Evolutionary conservation across 768 basidiomycete genomes (phyloP).

Genomic region (Omphalotus guepiniiformis): DNA sequence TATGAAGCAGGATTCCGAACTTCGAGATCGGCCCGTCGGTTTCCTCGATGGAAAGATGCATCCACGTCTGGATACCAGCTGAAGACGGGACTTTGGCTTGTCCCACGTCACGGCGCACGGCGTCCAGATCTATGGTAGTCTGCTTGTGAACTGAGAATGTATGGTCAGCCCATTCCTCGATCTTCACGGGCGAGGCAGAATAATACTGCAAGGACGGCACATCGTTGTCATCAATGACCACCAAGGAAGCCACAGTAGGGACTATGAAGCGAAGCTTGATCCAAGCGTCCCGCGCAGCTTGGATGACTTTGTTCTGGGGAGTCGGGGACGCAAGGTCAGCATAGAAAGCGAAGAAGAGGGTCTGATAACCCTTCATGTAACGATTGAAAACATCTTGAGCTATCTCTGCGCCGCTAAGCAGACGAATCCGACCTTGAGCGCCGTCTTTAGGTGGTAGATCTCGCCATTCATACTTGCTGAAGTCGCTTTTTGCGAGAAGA

Average conservation of each 20-base stretch:
- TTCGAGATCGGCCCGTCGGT: constrained; percentile 3
- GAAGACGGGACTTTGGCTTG: constrained; percentile 12
- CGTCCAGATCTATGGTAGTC: constrained; percentile 14
- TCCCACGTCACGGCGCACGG: constrained; percentile 13
- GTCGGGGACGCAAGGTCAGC: constrained; percentile 10
- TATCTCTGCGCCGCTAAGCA: constrained; percentile 17
- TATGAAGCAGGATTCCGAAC: constrained; percentile 20
- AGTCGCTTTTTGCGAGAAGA: constrained; percentile 12
- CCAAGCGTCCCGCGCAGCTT: constrained; percentile 15
- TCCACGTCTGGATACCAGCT: constrained; percentile 19
- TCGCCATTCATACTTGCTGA: constrained; percentile 13
- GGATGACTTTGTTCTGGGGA: constrained; percentile 5
- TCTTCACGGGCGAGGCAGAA: constrained; percentile 7
- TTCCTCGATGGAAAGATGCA: constrained; percentile 13
- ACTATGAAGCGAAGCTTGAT: constrained; percentile 15
- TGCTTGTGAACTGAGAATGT: constrained; percentile 14
- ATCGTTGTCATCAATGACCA: constrained; percentile 14
- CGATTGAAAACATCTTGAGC: constrained; percentile 17
- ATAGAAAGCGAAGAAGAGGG: constrained; percentile 17
- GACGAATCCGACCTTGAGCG: background rate
- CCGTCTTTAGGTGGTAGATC: constrained; percentile 1
- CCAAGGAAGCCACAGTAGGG: constrained; percentile 17
- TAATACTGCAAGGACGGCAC: constrained; percentile 11
- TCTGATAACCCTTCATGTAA: constrained; percentile 19
- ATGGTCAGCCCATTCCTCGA: constrained; percentile 17